phyloP scores from a whole-genome alignment of 495 filamentous ascomycete genomes.

The Aspergillus avenaceus region DNA sequence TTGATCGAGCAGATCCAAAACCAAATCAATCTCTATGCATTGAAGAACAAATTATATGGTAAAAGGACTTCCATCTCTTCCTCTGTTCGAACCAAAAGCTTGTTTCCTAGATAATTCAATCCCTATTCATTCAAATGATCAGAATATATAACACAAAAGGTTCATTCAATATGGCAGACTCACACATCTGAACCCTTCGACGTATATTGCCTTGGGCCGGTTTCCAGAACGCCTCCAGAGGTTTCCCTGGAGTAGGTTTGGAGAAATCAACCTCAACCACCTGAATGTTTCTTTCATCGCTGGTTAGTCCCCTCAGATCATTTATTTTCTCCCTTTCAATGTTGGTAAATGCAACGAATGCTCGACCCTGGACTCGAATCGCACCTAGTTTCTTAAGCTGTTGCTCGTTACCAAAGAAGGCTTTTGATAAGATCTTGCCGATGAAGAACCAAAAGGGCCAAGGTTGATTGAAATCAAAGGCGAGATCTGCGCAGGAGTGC shows the following conservation, averaged over 20 bases:
- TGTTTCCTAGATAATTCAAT: no score
- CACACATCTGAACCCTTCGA: conserved; percentile 1
- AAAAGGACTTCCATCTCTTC: no score
- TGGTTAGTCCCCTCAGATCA: background rate
- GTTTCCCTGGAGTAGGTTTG: conserved; percentile 4
- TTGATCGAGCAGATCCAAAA: no score
- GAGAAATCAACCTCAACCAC: conserved; percentile 7
- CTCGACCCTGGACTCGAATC: conserved; percentile 3
- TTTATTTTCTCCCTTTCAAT: background rate
- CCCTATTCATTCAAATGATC: no score
- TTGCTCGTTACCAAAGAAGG: conserved; percentile 3
- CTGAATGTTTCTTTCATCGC: conserved; percentile 1
- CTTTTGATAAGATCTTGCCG: conserved; percentile 9
- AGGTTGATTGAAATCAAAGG: conserved; percentile 4
- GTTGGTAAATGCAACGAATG: conserved; percentile 12
- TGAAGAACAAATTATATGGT: no score
- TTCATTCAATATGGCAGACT: no score
- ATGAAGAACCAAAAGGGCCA: conserved; percentile 13
- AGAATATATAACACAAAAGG: no score
- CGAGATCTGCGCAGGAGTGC: conserved; percentile 3
- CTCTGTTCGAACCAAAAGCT: no score
- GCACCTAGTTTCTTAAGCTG: conserved; percentile 6
- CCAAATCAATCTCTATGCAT: no score
- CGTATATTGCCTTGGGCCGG: conserved; percentile 2
- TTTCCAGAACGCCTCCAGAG: conserved; percentile 6